A percentile compares a stretch with the other conserved stretches of the same genome.
Evolutionary conservation across 371 early-diverging fungal genomes (phyloP).

Genomic region (Zancudomyces culisetae): DNA sequence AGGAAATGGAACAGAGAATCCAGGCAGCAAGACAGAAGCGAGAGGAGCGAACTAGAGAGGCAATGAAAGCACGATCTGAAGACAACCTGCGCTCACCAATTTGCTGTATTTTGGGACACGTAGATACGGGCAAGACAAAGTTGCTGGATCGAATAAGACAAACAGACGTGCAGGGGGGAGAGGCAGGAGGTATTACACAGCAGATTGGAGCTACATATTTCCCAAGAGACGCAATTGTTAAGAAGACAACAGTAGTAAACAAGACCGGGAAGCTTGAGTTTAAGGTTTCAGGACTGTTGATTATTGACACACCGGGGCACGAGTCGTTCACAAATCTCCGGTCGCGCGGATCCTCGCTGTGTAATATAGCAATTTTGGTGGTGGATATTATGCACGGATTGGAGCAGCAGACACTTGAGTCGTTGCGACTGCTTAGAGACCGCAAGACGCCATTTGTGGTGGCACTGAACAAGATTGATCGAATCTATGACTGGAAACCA

Average conservation of each 20-base stretch:
- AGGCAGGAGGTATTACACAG: conserved; percentile 99
- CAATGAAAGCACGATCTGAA: conserved; percentile 65
- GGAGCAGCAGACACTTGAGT: conserved; percentile 98
- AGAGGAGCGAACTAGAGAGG: conserved; percentile 46
- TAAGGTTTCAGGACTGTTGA: conserved; percentile 93
- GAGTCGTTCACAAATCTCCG: conserved; percentile 99
- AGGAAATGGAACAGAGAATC: conserved; percentile 32
- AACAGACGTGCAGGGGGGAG: conserved; percentile 98
- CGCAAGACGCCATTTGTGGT: conserved; percentile 99
- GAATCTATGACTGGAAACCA: conserved; percentile 92
- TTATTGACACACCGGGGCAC: conserved; percentile 99
- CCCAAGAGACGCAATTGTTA: conserved; percentile 84
- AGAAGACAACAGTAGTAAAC: conserved; percentile 69
- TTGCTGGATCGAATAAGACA: conserved; percentile 98
- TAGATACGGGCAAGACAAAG: conserved; percentile 99
- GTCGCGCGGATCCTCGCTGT: conserved; percentile 95
- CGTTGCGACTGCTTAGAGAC: conserved; percentile 79
- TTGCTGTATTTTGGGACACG: conserved; percentile 99
- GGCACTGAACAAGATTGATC: conserved; percentile 99
- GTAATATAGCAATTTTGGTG: conserved; percentile 99
- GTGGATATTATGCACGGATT: conserved; percentile 99
- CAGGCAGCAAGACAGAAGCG: conserved; percentile 65
- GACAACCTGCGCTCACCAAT: conserved; percentile 95
- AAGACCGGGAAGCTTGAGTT: conserved; percentile 31
- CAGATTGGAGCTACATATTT: conserved; percentile 99